Percentiles rank a stretch among this genome's conserved stretches.
These are phyloP conservation scores for Xylariaceae sp. DNA, from an alignment of 2,329 filamentous ascomycete species.

Conservation along the genomic window DNA sequence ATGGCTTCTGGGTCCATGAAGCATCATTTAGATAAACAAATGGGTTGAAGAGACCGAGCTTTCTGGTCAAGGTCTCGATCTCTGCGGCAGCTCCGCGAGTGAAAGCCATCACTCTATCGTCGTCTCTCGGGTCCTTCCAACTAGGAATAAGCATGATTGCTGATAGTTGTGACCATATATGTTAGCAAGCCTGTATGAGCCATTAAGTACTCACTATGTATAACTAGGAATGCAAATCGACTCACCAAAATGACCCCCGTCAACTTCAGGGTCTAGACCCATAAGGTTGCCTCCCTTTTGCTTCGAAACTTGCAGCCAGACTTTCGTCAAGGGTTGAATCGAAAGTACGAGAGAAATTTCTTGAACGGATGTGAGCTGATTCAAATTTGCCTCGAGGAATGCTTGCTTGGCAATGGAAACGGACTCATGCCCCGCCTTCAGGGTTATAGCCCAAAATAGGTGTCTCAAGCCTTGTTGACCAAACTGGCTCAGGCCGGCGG, in stretches of 20 bases:
- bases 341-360: background rate
- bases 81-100: background rate
- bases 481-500: too few relatives aligned
- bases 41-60: background rate
- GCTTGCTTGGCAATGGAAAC: background rate
- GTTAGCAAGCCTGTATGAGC: background rate
- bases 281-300: background rate
- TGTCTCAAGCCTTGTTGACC: background rate
- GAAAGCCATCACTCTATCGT: background rate
- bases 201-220: too few relatives aligned
- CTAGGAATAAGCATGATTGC: background rate
- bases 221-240: too few relatives aligned
- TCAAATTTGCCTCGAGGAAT: background rate
- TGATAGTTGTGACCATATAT: background rate
- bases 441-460: constrained; percentile 1
- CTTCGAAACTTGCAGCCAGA: background rate
- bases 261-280: background rate
- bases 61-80: background rate
- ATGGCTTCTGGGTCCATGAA: background rate
- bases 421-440: background rate
- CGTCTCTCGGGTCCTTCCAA: background rate
- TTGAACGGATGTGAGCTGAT: background rate
- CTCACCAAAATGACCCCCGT: constrained; percentile 4
- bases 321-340: background rate
- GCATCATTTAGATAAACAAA: constrained; percentile 7